phyloP scores from a whole-genome alignment of 2,329 filamentous ascomycete genomes.

The Ophiostoma montium region DNA sequence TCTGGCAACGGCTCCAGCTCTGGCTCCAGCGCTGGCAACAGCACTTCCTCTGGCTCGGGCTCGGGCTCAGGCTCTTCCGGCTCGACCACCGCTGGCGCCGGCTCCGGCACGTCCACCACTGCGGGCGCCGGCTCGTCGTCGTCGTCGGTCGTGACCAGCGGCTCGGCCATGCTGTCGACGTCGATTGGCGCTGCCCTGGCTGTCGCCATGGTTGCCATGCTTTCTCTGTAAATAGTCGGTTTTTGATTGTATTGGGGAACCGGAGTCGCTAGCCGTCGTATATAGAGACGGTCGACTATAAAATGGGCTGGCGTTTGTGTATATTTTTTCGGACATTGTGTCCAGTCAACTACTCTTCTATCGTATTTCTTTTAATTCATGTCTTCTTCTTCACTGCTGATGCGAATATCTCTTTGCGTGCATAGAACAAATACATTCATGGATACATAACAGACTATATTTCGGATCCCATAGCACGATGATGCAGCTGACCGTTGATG shows the following conservation, averaged over 20 bases:
- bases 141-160: constrained; percentile 15
- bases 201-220: constrained; percentile 19
- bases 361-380: background rate
- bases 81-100: constrained; percentile 14
- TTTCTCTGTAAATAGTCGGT: constrained; percentile 18
- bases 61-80: constrained; percentile 16
- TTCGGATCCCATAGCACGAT: background rate
- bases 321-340: background rate
- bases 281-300: constrained; percentile 1
- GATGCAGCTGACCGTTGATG: background rate
- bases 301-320: background rate
- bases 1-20: constrained; percentile 3
- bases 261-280: background rate
- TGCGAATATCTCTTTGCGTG: too few relatives aligned
- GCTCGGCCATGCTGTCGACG: constrained; percentile 12
- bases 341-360: background rate
- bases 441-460: background rate
- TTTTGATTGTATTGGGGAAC: background rate
- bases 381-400: too few relatives aligned
- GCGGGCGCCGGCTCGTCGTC: constrained; percentile 12
- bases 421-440: too few relatives aligned
- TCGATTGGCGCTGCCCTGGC: constrained; percentile 20
- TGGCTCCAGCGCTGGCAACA: constrained; percentile 8
- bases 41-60: background rate
- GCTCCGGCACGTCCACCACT: constrained; percentile 13